Percentiles rank a stretch among this genome's conserved stretches.
These are phyloP conservation scores for Urochloa ruziziensis DNA, from an alignment of 176 grass and related monocot genomes.

Conservation along the genomic window DNA sequence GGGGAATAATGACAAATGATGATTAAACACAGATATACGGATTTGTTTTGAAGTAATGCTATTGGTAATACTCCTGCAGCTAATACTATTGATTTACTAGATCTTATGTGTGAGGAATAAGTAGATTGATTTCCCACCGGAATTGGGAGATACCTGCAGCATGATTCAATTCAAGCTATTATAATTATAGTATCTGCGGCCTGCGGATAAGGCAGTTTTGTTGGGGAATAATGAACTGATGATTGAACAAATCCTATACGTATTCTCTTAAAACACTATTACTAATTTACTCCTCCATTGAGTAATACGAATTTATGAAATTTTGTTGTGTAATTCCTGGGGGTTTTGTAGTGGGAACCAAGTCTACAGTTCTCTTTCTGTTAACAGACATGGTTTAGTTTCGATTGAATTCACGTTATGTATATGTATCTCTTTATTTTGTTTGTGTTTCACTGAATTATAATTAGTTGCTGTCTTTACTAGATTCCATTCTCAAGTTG, in stretches of 20 bases:
- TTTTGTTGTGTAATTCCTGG: background rate
- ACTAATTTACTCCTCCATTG: constrained; percentile 5
- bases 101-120: constrained; percentile 25
- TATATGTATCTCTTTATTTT: background rate
- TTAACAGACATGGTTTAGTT: background rate
- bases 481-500: background rate
- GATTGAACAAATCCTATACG: constrained; percentile 9
- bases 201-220: constrained; percentile 25
- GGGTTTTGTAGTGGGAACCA: background rate
- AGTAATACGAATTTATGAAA: background rate
- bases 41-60: constrained; percentile 16
- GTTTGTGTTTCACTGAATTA: background rate
- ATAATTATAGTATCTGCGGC: constrained; percentile 19
- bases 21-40: constrained; percentile 6
- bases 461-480: background rate
- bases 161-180: constrained; percentile 29
- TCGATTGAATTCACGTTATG: background rate
- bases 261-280: constrained; percentile 24
- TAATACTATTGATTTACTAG: background rate
- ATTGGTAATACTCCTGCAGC: constrained; percentile 11
- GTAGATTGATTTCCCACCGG: constrained; percentile 24
- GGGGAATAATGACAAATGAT: constrained; percentile 37
- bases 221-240: constrained; percentile 23
- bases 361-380: background rate
- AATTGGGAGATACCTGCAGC: background rate